Conservation (phyloP, 1,139 yeast species). For the Hansenula sp. region DNA sequence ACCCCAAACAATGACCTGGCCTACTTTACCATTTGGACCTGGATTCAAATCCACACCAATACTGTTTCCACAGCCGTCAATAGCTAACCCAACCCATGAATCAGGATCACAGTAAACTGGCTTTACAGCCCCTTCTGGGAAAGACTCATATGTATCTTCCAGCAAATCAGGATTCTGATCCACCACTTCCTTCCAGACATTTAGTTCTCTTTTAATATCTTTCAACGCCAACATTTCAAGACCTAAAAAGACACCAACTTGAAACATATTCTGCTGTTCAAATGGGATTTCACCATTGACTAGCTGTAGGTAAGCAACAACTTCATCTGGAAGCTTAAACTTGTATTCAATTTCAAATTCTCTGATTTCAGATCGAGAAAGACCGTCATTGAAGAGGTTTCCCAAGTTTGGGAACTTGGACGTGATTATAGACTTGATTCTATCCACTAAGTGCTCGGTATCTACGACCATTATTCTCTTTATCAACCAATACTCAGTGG, state of each 20-base stretch:
- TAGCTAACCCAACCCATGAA: conserved; percentile 53
- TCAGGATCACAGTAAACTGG: conserved; percentile 51
- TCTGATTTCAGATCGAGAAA: neutral
- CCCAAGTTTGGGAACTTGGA: neutral
- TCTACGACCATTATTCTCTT: neutral
- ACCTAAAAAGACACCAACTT: conserved; percentile 10
- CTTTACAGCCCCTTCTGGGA: conserved; percentile 55
- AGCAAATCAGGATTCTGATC: conserved; percentile 10
- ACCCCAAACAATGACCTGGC: conserved; percentile 60
- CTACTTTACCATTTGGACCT: conserved; percentile 56
- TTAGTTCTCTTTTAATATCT: conserved; percentile 10
- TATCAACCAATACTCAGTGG: too few species aligned
- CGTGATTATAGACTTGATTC: neutral
- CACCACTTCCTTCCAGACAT: conserved; percentile 12
- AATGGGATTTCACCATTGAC: conserved; percentile 8
- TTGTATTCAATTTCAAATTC: conserved; percentile 4
- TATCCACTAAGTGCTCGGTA: neutral
- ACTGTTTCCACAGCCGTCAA: conserved; percentile 57
- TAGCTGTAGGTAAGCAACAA: conserved; percentile 5
- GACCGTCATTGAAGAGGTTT: conserved; percentile 3
- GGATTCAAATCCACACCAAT: conserved; percentile 61
- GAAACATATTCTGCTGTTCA: neutral
- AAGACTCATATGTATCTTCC: conserved; percentile 3
- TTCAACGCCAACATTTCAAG: conserved; percentile 5
- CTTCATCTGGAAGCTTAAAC: conserved; percentile 9